Conservation (phyloP, 2,329 filamentous ascomycete genomes). For the Amylocarpus encephaloides region DNA sequence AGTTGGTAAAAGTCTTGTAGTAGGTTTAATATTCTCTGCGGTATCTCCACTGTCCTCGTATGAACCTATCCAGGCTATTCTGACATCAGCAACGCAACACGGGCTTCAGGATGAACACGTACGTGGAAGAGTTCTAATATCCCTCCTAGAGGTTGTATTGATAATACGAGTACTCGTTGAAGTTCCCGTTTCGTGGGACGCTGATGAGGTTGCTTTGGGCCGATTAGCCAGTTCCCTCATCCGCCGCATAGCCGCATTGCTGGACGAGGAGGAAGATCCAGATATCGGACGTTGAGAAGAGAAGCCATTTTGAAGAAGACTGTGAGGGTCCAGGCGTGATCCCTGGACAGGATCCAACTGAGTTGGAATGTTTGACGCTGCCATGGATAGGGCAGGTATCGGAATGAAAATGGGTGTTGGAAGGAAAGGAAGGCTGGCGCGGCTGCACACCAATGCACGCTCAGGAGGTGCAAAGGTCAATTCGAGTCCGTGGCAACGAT, state of each 20-base stretch:
- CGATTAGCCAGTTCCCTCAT: constrained; percentile 17
- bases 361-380: constrained; percentile 7
- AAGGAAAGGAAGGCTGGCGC: not conserved
- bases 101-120: constrained; percentile 8
- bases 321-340: constrained; percentile 20
- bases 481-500: constrained; percentile 6
- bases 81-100: constrained; percentile 10
- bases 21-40: constrained; percentile 11
- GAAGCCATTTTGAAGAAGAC: constrained; percentile 22
- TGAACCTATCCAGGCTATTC: constrained; percentile 31
- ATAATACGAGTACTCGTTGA: constrained; percentile 23
- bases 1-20: constrained; percentile 20
- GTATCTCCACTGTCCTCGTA: constrained; percentile 26
- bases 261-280: constrained; percentile 24
- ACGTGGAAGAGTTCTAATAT: constrained; percentile 29
- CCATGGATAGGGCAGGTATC: constrained; percentile 10
- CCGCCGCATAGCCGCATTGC: constrained; percentile 19
- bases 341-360: constrained; percentile 13
- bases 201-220: constrained; percentile 22
- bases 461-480: not conserved
- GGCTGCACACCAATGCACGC: not conserved
- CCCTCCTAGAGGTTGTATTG: constrained; percentile 21
- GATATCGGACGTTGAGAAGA: constrained; percentile 8
- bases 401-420: not conserved
- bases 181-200: constrained; percentile 24